phyloP scores from a whole-genome alignment of 495 filamentous ascomycete genomes.

The Hypoxylon lienhwacheense region DNA sequence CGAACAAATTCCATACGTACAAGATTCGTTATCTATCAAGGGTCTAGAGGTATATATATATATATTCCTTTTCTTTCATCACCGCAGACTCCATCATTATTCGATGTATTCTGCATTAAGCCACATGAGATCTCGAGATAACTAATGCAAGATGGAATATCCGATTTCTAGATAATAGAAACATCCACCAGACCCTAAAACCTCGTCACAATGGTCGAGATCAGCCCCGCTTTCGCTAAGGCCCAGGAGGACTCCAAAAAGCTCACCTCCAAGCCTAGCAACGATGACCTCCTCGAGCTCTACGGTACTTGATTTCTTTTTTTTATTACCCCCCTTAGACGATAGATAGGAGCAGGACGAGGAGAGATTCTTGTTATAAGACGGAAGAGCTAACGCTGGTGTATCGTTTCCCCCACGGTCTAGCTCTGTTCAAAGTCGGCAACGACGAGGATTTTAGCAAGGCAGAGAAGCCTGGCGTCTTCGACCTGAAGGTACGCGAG shows the following conservation, averaged over 20 bases:
- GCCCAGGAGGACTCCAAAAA: conserved; percentile 67
- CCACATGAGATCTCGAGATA: not conserved
- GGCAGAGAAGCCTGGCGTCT: conserved; percentile 51
- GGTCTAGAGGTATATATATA: no score
- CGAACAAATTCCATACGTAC: no score
- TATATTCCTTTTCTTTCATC: no score
- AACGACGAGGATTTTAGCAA: conserved; percentile 51
- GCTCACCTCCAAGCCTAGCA: conserved; percentile 60
- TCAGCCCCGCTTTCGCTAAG: conserved; percentile 57
- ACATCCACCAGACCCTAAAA: conserved; percentile 5
- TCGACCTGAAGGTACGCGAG: conserved; percentile 59
- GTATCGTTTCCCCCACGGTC: not conserved
- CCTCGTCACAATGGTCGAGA: conserved; percentile 42
- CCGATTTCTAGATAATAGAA: not conserved
- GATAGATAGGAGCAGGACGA: no score
- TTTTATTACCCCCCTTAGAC: no score
- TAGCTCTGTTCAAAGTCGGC: conserved; percentile 58
- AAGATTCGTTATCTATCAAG: no score
- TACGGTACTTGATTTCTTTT: conserved; percentile 43
- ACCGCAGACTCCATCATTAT: no score
- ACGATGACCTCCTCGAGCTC: conserved; percentile 59
- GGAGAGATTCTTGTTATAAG: no score
- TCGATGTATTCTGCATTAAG: no score
- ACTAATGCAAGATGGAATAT: conserved; percentile 11
- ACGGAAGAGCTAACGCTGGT: conserved; percentile 11